A percentile compares a stretch with the other conserved stretches of the same genome.
Conservation (phyloP, 768 basidiomycete genomes). For the Paxillus ammoniavirescens region DNA sequence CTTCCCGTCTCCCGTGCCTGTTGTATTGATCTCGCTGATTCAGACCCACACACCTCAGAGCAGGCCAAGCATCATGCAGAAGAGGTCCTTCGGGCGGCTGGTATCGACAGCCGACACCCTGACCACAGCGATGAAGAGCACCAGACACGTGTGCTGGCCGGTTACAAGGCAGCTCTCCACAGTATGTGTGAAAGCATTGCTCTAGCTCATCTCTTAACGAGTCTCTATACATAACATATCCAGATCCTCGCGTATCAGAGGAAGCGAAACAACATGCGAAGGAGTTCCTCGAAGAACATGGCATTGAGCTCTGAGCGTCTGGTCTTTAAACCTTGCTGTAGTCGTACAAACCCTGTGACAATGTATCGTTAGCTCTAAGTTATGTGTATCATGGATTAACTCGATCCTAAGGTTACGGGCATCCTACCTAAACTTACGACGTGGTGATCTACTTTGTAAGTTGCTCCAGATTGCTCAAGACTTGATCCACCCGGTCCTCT, state of each 20-base stretch:
- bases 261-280: slow-evolving; percentile 49
- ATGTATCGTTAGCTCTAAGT: background rate
- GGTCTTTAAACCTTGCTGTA: background rate
- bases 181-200: slow-evolving; percentile 33
- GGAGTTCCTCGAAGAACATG: slow-evolving; percentile 36
- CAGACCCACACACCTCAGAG: slow-evolving; percentile 45
- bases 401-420: background rate
- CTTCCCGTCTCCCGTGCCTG: background rate
- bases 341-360: no score
- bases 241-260: slow-evolving; percentile 47
- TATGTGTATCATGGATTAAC: slow-evolving; percentile 1
- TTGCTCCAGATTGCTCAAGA: slow-evolving; percentile 44
- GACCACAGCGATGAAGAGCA: slow-evolving; percentile 39
- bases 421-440: background rate
- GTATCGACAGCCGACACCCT: slow-evolving; percentile 32
- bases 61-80: slow-evolving; percentile 53
- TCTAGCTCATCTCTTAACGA: slow-evolving; percentile 1
- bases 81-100: slow-evolving; percentile 50
- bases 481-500: slow-evolving; percentile 52
- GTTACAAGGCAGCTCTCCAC: slow-evolving; percentile 54
- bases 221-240: background rate
- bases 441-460: slow-evolving; percentile 18
- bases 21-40: background rate
- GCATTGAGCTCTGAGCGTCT: slow-evolving; percentile 13
- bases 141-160: slow-evolving; percentile 46